Conservation (phyloP, 1,284 basidiomycete species). For the Puccinia triticina region DNA sequence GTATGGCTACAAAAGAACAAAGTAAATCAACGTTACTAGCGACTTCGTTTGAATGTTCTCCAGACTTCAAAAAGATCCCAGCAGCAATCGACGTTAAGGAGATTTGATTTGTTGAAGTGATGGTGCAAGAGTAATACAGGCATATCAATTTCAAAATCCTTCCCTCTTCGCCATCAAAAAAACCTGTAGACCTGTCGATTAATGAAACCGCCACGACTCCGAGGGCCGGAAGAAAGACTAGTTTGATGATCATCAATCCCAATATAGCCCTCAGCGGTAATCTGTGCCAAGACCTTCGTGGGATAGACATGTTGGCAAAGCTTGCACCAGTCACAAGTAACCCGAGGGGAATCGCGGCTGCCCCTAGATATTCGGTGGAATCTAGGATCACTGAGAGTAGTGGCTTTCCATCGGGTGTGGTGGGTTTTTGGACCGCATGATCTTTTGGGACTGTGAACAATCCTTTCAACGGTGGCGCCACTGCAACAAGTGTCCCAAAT, state of each 20-base stretch:
- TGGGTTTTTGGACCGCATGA: slow-evolving; percentile 7
- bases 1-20: slow-evolving; percentile 37
- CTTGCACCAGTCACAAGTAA: slow-evolving; percentile 37
- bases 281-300: neutral
- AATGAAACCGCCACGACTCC: slow-evolving; percentile 17
- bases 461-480: slow-evolving; percentile 33
- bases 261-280: slow-evolving; percentile 33
- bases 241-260: slow-evolving; percentile 24
- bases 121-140: slow-evolving; percentile 43
- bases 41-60: neutral
- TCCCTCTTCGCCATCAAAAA: slow-evolving; percentile 19
- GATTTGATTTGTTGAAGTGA: slow-evolving; percentile 49
- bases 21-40: slow-evolving; percentile 43
- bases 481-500: slow-evolving; percentile 25
- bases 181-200: slow-evolving; percentile 1
- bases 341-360: slow-evolving; percentile 33
- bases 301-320: slow-evolving; percentile 48
- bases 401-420: slow-evolving; percentile 35
- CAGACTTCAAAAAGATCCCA: neutral
- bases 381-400: slow-evolving; percentile 35
- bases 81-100: slow-evolving; percentile 32
- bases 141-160: slow-evolving; percentile 31
- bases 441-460: slow-evolving; percentile 9
- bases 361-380: slow-evolving; percentile 18
- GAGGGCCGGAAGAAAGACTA: slow-evolving; percentile 9